Evolutionary conservation across 2,329 filamentous ascomycete species (phyloP), one percentile per base, ranked within the genome.

Genomic region (Diaporthe capsici): DNA sequence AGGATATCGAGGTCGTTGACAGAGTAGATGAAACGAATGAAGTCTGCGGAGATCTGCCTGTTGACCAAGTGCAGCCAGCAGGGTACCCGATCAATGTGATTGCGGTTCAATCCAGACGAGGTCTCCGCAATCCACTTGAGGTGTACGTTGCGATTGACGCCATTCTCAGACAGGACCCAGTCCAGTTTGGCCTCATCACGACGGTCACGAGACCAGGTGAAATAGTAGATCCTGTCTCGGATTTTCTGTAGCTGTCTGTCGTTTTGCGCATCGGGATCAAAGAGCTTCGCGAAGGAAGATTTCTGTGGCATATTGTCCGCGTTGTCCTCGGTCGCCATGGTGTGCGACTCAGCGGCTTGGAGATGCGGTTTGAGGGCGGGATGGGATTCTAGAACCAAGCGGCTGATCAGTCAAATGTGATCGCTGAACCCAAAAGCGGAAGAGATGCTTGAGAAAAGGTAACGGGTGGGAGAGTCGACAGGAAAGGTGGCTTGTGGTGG

Each of bases 141-240:
- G 22, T 31, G 58, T 25, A 76, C 72, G 42, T 77, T 77, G 57
- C 76, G 76, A 31, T 77, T 55, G 67, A 77, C 5, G n/a, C 76
- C 76, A 7, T 39, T 34, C 61, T 77, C 65, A 53, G 76, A 77
- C 8, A 77, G 15, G 28, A 75, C 72, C 49, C 61, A 75, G n/a
- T 76, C 75, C 22, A 71, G 39, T 25, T 76, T 77, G 39, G 13
- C 37, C 13, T 63, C 25, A 28, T 77, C 76, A 10, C 75, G 75
- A n/a, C 74, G 75, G 6, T 71, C 42, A 5, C 68, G 72, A 17
- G 71, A 72, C 75, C 75, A 77, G 20, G 63, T 57, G 9, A 71
- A 49, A 10, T 53, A 60, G 61, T 77, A 77, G 39, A 77, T 77
- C 39, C 47, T 72, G 39, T 71, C 63, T 53, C 75, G 61, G 55